phyloP scores from a whole-genome alignment of 140 eudicot genomes.

The Erigeron philadelphicus region DNA sequence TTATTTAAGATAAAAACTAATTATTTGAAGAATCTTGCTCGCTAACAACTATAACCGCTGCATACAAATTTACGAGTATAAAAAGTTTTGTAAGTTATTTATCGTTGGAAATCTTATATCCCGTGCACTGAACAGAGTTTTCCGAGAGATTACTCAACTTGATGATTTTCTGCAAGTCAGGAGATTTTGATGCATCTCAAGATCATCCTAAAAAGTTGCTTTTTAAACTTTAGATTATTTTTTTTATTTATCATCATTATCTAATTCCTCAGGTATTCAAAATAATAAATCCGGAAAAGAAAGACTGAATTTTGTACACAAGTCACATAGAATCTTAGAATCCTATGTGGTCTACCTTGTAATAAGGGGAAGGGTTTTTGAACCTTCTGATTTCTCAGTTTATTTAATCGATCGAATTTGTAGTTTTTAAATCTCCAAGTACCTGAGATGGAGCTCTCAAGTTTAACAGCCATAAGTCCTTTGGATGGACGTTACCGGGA shows the following conservation, averaged over 20 bases:
- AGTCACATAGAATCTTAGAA: neutral
- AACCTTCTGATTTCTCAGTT: neutral
- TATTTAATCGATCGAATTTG: neutral
- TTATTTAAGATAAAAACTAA: no score
- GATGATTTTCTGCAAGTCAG: neutral
- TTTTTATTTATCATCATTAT: neutral
- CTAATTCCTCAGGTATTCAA: neutral
- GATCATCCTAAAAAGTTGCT: neutral
- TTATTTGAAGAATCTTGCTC: no score
- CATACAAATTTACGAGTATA: no score
- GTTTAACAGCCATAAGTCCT: slow-evolving; percentile 74
- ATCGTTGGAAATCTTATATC: neutral
- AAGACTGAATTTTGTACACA: neutral
- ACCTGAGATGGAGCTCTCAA: slow-evolving; percentile 49
- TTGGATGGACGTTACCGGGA: slow-evolving; percentile 86
- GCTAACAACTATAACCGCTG: no score
- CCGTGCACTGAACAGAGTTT: neutral
- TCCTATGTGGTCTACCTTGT: neutral
- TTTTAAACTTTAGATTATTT: neutral
- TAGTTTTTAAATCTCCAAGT: neutral
- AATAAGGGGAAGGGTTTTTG: neutral
- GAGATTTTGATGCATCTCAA: neutral
- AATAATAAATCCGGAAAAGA: neutral
- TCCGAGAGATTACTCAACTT: neutral
- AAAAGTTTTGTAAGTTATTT: no score